These are phyloP conservation scores for Ophiostoma pallidulum DNA, from an alignment of 2,329 filamentous ascomycete genomes.

Conservation along the genomic window DNA sequence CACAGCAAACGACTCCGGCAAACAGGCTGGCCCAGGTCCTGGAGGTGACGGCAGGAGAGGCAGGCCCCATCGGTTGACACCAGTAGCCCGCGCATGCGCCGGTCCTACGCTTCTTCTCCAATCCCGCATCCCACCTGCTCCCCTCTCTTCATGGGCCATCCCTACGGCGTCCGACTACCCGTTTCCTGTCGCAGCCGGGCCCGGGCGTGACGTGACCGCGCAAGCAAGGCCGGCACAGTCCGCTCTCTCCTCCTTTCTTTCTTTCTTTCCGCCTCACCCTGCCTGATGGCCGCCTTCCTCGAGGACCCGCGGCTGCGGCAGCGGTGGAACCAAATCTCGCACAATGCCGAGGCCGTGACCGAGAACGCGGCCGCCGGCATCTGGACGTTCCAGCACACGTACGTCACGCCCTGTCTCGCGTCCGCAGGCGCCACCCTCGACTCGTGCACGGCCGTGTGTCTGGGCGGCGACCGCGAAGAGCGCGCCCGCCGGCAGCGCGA, in stretches of 20 bases:
- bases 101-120: too few relatives aligned
- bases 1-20: too few relatives aligned
- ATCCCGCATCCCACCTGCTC: background rate
- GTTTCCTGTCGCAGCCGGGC: conserved; percentile 2
- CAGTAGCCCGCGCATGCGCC: too few relatives aligned
- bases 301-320: conserved; percentile 85
- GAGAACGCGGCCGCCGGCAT: conserved; percentile 86
- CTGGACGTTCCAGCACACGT: conserved; percentile 79
- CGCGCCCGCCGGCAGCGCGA: conserved; percentile 59
- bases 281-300: conserved; percentile 51
- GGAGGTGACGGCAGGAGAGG: too few relatives aligned
- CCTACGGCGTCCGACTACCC: background rate
- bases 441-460: conserved; percentile 62
- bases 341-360: conserved; percentile 80
- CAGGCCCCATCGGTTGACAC: too few relatives aligned
- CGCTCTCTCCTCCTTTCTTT: too few relatives aligned
- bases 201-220: too few relatives aligned
- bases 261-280: too few relatives aligned
- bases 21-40: too few relatives aligned
- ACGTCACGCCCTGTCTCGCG: conserved; percentile 71
- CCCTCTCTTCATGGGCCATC: conserved; percentile 3
- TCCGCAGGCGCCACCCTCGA: conserved; percentile 58
- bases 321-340: conserved; percentile 77
- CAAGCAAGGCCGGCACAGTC: too few relatives aligned
- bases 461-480: conserved; percentile 65